These are phyloP conservation scores for Infundibulicybe gibba DNA, from an alignment of 768 basidiomycete species.

Conservation along the genomic window DNA sequence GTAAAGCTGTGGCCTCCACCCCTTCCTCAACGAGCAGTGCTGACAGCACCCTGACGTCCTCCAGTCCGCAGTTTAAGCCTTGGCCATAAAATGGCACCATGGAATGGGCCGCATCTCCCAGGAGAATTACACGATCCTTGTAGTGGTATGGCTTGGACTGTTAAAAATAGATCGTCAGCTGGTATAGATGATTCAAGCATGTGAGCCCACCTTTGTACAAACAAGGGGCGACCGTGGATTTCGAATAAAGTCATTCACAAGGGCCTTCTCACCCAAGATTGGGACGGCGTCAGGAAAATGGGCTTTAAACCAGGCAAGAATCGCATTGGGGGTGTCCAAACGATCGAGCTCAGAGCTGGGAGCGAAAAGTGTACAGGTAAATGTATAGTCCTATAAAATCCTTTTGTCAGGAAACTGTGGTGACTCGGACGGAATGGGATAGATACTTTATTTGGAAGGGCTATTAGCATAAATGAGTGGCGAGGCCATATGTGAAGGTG, in stretches of 20 bases:
- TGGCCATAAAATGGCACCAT: slow-evolving; percentile 99
- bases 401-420: slow-evolving; percentile 15
- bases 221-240: slow-evolving; percentile 91
- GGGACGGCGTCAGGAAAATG: slow-evolving; percentile 88
- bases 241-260: slow-evolving; percentile 73
- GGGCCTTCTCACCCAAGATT: slow-evolving; percentile 75
- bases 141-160: slow-evolving; percentile 90
- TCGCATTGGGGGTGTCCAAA: slow-evolving; percentile 52
- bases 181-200: slow-evolving; percentile 16
- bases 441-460: slow-evolving; percentile 91
- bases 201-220: slow-evolving; percentile 74
- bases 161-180: slow-evolving; percentile 14
- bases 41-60: slow-evolving; percentile 91
- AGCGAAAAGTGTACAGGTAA: slow-evolving; percentile 96
- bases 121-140: slow-evolving; percentile 78
- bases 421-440: slow-evolving; percentile 12
- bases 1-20: slow-evolving; percentile 46
- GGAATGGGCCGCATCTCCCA: slow-evolving; percentile 95
- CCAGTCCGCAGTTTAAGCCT: slow-evolving; percentile 95
- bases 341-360: slow-evolving; percentile 74
- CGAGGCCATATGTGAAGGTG: slow-evolving; percentile 99
- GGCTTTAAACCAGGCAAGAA: slow-evolving; percentile 72
- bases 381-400: slow-evolving; percentile 80
- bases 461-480: slow-evolving; percentile 99
- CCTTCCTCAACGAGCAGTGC: slow-evolving; percentile 68